Conservation (phyloP, 768 basidiomycete species). For the Auricularia sp. region DNA sequence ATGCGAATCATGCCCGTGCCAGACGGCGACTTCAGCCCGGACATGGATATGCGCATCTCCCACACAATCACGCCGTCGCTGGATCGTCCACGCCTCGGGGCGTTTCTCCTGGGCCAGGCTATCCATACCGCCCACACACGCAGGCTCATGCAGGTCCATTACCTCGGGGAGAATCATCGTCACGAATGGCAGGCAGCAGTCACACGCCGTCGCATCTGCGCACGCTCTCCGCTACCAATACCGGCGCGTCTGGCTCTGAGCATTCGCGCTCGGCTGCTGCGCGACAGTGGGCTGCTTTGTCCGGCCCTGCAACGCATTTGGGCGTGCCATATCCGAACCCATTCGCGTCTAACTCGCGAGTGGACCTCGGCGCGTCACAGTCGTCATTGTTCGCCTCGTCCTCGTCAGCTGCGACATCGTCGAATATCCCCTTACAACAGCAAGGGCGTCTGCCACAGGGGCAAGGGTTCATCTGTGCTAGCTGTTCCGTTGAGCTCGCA, state of each 20-base stretch:
- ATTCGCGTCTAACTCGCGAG: background rate
- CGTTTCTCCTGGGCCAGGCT: too few relatives aligned
- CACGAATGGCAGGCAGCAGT: too few relatives aligned
- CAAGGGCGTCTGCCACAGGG: background rate
- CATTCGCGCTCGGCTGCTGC: too few relatives aligned
- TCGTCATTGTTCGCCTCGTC: background rate
- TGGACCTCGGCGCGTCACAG: background rate
- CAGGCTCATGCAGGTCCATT: too few relatives aligned
- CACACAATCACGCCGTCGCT: too few relatives aligned
- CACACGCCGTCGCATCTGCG: too few relatives aligned
- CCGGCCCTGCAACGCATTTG: background rate
- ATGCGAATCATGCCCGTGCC: background rate
- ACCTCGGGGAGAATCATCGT: too few relatives aligned
- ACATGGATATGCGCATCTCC: too few relatives aligned
- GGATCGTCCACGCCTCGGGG: too few relatives aligned
- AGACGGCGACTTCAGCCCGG: background rate
- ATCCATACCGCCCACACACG: too few relatives aligned
- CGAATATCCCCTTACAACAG: background rate
- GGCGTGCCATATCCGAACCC: background rate
- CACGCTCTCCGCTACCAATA: too few relatives aligned
- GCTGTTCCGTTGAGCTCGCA: background rate
- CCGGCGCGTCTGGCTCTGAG: too few relatives aligned
- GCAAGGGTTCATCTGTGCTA: background rate
- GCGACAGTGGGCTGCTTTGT: background rate
- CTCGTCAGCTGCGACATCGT: background rate